Evolutionary conservation across 805 yeast species (phyloP), one percentile per base, ranked within the genome.

Genomic region (Dipodascopsis tothii): DNA sequence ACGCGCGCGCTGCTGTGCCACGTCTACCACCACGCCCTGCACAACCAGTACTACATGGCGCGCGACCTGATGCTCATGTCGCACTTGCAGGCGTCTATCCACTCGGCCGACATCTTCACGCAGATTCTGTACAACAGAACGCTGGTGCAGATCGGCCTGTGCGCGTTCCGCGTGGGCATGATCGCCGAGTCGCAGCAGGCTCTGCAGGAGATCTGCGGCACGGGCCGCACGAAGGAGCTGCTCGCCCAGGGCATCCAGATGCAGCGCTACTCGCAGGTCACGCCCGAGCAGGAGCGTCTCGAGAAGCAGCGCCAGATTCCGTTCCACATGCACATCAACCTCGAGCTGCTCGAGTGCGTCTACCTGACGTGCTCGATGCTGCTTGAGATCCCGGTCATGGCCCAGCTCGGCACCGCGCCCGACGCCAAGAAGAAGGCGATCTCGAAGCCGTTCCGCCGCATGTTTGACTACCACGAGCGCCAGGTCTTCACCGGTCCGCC

Each of bases 401-500:
- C 94, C 22, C 81, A 84, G 54, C 70, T 78, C 43, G 74, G 73
- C 39, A 62, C 72, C 22, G 68, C 75, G 33, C 58, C 65, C 37
- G 59, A 60, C 44, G 73, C 77, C 39, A 77, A 78, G 56, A 80
- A 80, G 61, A 81, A 80, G 63, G 69, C 78, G 58, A 71, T 74
- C 51, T 73, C 83, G 58, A 88, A 85, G 68, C 84, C 95, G 22
- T 87, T 92, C 72, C 81, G 90, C 67, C 80, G 94, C 62, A 77
- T 84, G 64, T 74, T 92, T 55, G 97, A 92, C 63, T 84, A 81
- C 70, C 87, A 84, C 61, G 96, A 88, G 62, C 82, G 90, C 67
- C 95, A 88, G 65, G 82, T 82, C 45, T 92, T 90, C 73, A 85
- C 86, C 51, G 98, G 97, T 35, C 98, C 98, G 38, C 95, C 97